These are phyloP conservation scores for Curvularia sp. DNA, from an alignment of 2,329 filamentous ascomycete species.

Conservation along the genomic window DNA sequence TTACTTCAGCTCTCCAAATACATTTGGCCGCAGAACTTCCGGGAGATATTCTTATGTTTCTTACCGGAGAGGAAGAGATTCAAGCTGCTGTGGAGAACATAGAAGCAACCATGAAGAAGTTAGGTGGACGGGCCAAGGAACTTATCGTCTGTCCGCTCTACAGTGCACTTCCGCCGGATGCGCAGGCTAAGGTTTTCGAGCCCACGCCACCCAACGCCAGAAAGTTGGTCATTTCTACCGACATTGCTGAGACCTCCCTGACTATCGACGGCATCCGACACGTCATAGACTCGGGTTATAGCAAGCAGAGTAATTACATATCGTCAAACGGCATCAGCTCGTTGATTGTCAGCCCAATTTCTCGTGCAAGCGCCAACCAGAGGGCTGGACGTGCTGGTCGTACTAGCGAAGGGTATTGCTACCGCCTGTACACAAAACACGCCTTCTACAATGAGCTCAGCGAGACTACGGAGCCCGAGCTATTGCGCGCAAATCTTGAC, in stretches of 20 bases:
- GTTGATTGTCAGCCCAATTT: slow-evolving; percentile 88
- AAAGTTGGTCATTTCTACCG: slow-evolving; percentile 93
- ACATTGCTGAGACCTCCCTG: slow-evolving; percentile 94
- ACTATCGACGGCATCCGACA: slow-evolving; percentile 97
- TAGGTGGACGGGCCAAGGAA: slow-evolving; percentile 84
- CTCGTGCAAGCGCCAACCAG: slow-evolving; percentile 90
- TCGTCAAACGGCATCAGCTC: slow-evolving; percentile 91
- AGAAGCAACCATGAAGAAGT: slow-evolving; percentile 82
- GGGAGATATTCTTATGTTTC: slow-evolving; percentile 91
- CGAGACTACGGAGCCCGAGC: slow-evolving; percentile 87
- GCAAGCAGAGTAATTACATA: slow-evolving; percentile 86
- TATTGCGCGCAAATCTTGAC: slow-evolving; percentile 88
- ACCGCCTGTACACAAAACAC: slow-evolving; percentile 91
- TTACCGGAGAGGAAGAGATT: slow-evolving; percentile 97
- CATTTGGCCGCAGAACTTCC: slow-evolving; percentile 74
- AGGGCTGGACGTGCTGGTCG: slow-evolving; percentile 90
- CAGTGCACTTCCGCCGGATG: slow-evolving; percentile 86
- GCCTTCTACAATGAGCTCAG: slow-evolving; percentile 95
- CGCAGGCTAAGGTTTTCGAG: slow-evolving; percentile 94
- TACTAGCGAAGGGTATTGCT: slow-evolving; percentile 90
- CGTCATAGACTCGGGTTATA: slow-evolving; percentile 93
- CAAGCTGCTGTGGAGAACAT: slow-evolving; percentile 85
- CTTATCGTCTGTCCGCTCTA: slow-evolving; percentile 94
- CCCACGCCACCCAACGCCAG: slow-evolving; percentile 83
- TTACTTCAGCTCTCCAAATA: slow-evolving; percentile 94